Evolutionary conservation across 192 early-diverging fungal species (phyloP).

Genomic region (Spinellus fusiger): DNA sequence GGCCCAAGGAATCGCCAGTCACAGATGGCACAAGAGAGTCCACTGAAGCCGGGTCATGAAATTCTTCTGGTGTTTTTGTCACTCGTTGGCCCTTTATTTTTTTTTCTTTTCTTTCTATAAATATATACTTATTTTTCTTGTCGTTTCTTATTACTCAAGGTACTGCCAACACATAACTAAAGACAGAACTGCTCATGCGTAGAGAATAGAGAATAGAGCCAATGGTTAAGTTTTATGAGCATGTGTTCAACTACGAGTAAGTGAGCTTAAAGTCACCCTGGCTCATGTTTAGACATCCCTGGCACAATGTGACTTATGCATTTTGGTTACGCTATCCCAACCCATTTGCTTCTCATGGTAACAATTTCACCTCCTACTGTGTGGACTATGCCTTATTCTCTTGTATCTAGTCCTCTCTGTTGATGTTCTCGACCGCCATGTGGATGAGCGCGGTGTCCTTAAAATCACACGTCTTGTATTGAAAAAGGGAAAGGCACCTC

Average conservation of each 20-base stretch:
- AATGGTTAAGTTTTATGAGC: constrained; percentile 84
- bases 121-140: no score
- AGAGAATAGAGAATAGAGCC: no score
- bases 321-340: constrained; percentile 97
- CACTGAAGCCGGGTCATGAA: no score
- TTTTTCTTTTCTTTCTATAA: no score
- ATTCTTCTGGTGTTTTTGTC: no score
- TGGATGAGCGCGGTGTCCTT: constrained; percentile 77
- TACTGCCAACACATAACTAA: no score
- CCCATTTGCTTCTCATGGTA: constrained; percentile 85
- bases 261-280: constrained; percentile 13
- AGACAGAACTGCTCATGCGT: no score
- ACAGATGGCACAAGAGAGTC: no score
- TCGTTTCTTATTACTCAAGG: no score
- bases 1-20: no score
- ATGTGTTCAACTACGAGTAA: constrained; percentile 69
- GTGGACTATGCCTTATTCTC: neutral
- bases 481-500: constrained; percentile 83
- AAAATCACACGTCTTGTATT: constrained; percentile 84
- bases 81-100: no score
- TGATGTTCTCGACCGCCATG: constrained; percentile 86
- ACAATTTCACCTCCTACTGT: neutral
- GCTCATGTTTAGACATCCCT: constrained; percentile 41
- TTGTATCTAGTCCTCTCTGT: constrained; percentile 61
- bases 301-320: constrained; percentile 82